Evolutionary conservation across 306 rosid genomes (phyloP).

Genomic region (Gastrolobium villosum): DNA sequence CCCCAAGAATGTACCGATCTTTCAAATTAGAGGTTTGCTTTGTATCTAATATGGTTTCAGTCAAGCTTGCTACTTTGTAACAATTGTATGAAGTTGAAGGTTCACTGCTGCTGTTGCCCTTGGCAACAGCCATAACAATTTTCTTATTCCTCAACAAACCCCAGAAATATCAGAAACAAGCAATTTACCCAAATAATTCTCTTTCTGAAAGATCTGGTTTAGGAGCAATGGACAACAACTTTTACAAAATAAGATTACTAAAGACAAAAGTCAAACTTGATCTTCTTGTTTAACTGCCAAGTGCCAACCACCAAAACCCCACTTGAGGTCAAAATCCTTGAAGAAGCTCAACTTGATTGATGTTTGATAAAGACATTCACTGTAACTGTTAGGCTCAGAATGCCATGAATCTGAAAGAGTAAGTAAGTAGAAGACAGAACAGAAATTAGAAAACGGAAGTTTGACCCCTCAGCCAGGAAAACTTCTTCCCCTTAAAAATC

Average conservation of each 20-base stretch:
- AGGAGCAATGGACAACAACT: background rate
- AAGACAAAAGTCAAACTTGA: constrained; percentile 35
- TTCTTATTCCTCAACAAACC: constrained; percentile 47
- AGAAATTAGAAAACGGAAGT: constrained; percentile 6
- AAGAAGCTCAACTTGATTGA: constrained; percentile 32
- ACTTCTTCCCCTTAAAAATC: constrained; percentile 38
- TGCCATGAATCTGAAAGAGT: constrained; percentile 36
- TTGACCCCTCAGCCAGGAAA: constrained; percentile 43
- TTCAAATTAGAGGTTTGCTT: constrained; percentile 62
- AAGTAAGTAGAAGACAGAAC: constrained; percentile 18
- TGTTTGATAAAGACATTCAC: constrained; percentile 29
- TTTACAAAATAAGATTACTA: constrained; percentile 28
- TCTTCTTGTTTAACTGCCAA: constrained; percentile 28
- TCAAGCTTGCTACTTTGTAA: constrained; percentile 69
- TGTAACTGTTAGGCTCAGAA: constrained; percentile 40
- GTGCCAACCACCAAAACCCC: constrained; percentile 39
- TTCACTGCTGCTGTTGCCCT: constrained; percentile 56
- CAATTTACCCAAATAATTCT: constrained; percentile 29
- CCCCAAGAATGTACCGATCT: constrained; percentile 75
- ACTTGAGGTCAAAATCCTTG: constrained; percentile 47
- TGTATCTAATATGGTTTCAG: constrained; percentile 70
- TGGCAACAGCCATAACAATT: constrained; percentile 80
- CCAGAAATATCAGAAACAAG: constrained; percentile 42
- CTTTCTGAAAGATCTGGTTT: constrained; percentile 6
- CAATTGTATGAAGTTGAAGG: constrained; percentile 63